Base-by-base conservation (phyloP, 768 basidiomycete species). In the Grammothele lineata region DNA sequence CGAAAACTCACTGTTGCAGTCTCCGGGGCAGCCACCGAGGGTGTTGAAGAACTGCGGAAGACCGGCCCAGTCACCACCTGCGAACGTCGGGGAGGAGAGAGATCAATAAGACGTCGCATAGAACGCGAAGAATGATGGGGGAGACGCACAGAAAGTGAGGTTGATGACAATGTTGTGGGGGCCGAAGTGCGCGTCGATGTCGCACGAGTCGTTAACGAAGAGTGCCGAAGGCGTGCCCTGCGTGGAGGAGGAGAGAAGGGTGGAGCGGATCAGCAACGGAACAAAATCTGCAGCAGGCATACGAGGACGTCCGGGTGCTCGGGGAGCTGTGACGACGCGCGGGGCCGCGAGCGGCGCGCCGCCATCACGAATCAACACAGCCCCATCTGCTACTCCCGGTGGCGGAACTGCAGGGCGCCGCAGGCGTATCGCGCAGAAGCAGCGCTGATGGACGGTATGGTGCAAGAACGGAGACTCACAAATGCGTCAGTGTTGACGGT, bases 161-260 rank as follows among this genome's bases (percentile, higher is more conserved):
- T 87, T 80, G 55, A 88, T 81, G 51, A 86, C 68, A 46, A 86
- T 85, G 50, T 78, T 80, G 57, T 85, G 75, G 1, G 69, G 51
- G 9, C 72, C 66, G 54, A 87, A 80, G 47, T 80, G 66, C 39
- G 69, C 65, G 38, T 67, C 50, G 37, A 90, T 71, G 50, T 83
- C 65, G 58, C 86, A 90, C 40, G 68, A 63, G 2, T 67, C 74
- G 55, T 68, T 73, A 9, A 84, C 83, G 66, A 85, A 88, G 58
- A 68, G 71, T 18, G 84, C 86, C 1, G 62, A 56, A 3, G 85
- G 84, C 0, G 63, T 73, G 8, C 85, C 82, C 80, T 80, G 49
- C 23, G 19, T 6, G 19, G 22, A 30, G 27, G 8, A 30, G 12
- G 5, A 38, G 37, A 22, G 19, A 7, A 15, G 8, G 0, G 26